phyloP scores from a whole-genome alignment of 2,329 filamentous ascomycete species.

The Trichoderma simmonsii region DNA sequence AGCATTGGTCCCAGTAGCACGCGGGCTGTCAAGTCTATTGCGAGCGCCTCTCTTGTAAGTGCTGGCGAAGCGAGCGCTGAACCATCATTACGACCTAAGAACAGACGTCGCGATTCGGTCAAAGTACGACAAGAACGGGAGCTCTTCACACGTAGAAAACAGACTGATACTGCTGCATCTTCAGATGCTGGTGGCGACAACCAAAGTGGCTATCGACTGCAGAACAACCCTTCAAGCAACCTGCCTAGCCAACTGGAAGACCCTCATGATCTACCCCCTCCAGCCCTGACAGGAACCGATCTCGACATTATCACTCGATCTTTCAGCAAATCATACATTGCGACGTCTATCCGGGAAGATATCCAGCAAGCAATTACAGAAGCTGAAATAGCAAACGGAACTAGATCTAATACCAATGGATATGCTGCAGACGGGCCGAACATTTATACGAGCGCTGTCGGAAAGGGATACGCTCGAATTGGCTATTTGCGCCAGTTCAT shows the following conservation, averaged over 20 bases:
- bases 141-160: constrained; percentile 78
- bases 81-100: constrained; percentile 62
- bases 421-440: constrained; percentile 46
- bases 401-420: constrained; percentile 53
- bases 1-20: constrained; percentile 82
- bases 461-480: constrained; percentile 79
- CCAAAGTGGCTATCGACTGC: constrained; percentile 49
- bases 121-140: constrained; percentile 84
- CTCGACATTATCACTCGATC: constrained; percentile 76
- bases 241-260: constrained; percentile 66
- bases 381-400: constrained; percentile 65
- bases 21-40: constrained; percentile 83
- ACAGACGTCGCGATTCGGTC: constrained; percentile 74
- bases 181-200: constrained; percentile 55
- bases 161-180: constrained; percentile 60
- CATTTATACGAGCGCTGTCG: constrained; percentile 55
- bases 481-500: constrained; percentile 78
- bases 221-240: constrained; percentile 41
- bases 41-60: constrained; percentile 75
- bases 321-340: constrained; percentile 76
- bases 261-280: constrained; percentile 58
- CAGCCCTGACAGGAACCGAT: constrained; percentile 65
- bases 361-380: constrained; percentile 66
- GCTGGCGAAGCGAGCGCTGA: constrained; percentile 65
- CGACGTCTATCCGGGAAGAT: constrained; percentile 69